phyloP scores from a whole-genome alignment of 345 rosid genomes.

The Carallia brachiata region DNA sequence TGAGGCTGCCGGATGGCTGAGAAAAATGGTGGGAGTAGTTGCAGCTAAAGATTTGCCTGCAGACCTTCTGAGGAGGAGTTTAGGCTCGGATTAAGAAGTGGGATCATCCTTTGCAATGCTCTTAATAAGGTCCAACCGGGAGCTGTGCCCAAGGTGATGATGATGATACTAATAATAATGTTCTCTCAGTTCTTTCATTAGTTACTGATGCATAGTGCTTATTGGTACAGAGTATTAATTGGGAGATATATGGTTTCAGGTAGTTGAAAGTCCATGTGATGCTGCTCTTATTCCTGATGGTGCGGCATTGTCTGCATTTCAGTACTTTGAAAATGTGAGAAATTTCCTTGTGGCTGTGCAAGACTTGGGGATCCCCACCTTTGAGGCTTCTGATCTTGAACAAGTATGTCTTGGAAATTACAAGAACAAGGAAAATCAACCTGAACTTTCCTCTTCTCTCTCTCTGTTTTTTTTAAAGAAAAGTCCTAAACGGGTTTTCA shows the following conservation, averaged over 20 bases:
- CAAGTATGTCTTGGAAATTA: slow-evolving; percentile 43
- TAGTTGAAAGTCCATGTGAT: slow-evolving; percentile 79
- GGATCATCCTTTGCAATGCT: slow-evolving; percentile 78
- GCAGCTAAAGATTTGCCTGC: slow-evolving; percentile 82
- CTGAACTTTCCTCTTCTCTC: no score
- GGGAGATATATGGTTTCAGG: slow-evolving; percentile 33
- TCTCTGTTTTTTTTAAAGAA: no score
- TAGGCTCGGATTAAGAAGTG: slow-evolving; percentile 82
- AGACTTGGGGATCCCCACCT: slow-evolving; percentile 66
- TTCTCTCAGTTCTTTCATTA: background rate
- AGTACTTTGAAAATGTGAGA: slow-evolving; percentile 86
- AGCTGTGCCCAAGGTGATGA: slow-evolving; percentile 66
- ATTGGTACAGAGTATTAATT: background rate
- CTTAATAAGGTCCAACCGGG: slow-evolving; percentile 77
- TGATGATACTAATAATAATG: background rate
- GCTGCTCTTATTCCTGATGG: slow-evolving; percentile 71
- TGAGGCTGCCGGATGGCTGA: slow-evolving; percentile 82
- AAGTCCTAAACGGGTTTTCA: background rate
- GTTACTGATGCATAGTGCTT: background rate
- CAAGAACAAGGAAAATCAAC: background rate
- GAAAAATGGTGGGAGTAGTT: slow-evolving; percentile 74
- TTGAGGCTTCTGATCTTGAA: slow-evolving; percentile 92
- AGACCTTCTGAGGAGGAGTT: slow-evolving; percentile 82
- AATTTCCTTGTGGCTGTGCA: slow-evolving; percentile 79
- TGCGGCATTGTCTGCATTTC: slow-evolving; percentile 83